phyloP scores from a whole-genome alignment of 495 filamentous ascomycete species.

The Aspergillus ellipticus region DNA sequence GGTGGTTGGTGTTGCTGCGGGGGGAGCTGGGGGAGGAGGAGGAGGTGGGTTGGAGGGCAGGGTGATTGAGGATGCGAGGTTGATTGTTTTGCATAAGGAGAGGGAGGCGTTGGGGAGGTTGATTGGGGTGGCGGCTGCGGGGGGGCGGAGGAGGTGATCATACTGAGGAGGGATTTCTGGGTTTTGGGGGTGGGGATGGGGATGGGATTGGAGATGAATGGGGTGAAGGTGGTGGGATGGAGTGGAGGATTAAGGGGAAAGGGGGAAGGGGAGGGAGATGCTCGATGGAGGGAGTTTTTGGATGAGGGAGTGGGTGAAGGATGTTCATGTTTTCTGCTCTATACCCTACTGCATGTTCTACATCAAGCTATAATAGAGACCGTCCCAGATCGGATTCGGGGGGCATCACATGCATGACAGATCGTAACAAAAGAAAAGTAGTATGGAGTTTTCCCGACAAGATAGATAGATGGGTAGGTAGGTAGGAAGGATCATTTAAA shows the following conservation, averaged over 20 bases:
- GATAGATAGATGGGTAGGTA: too few relatives aligned
- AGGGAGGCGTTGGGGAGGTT: constrained; percentile 38
- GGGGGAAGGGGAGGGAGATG: too few relatives aligned
- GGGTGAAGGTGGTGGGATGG: too few relatives aligned
- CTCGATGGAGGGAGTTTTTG: too few relatives aligned
- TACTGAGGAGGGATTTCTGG: too few relatives aligned
- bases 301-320: neutral
- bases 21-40: constrained; percentile 19
- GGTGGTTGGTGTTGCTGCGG: constrained; percentile 13
- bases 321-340: neutral
- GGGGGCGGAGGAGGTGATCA: constrained; percentile 30
- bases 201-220: neutral
- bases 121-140: constrained; percentile 29
- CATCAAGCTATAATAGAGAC: neutral
- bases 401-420: too few relatives aligned
- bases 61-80: constrained; percentile 44
- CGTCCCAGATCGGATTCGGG: too few relatives aligned
- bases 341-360: neutral
- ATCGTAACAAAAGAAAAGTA: too few relatives aligned
- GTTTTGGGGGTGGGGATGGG: neutral
- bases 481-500: too few relatives aligned
- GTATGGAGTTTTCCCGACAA: too few relatives aligned
- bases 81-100: constrained; percentile 44
- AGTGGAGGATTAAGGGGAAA: neutral
- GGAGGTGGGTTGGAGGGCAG: constrained; percentile 27